Evolutionary conservation across 164 flowering plant species (phyloP).

Genomic region (Sextonia rubra): DNA sequence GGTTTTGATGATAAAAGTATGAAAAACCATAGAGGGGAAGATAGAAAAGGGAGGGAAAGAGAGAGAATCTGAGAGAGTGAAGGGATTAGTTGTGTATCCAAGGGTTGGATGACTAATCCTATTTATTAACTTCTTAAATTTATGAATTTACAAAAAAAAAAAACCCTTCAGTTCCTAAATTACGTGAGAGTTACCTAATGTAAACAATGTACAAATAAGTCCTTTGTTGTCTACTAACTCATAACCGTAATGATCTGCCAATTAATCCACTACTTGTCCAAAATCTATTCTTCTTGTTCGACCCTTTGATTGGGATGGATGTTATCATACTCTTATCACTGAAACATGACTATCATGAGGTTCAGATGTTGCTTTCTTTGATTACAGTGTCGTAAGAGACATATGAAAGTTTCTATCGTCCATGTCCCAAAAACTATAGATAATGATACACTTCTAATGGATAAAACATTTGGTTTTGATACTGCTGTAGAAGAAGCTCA

Average conservation of each 20-base stretch:
- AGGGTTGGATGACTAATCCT: too few relatives aligned
- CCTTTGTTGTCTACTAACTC: too few relatives aligned
- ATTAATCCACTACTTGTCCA: not conserved
- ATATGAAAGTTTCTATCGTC: slow-evolving; percentile 37
- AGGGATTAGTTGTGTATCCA: too few relatives aligned
- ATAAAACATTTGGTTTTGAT: slow-evolving; percentile 49
- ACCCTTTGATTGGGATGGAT: not conserved
- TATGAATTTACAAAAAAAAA: too few relatives aligned
- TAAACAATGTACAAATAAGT: too few relatives aligned
- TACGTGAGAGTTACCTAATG: too few relatives aligned
- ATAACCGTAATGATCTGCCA: not conserved
- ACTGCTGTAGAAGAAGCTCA: slow-evolving; percentile 52
- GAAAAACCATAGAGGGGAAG: too few relatives aligned
- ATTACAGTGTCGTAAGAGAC: slow-evolving; percentile 37
- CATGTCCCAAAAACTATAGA: slow-evolving; percentile 49
- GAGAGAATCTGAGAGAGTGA: too few relatives aligned
- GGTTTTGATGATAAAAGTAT: too few relatives aligned
- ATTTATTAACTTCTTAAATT: too few relatives aligned
- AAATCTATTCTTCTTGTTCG: not conserved
- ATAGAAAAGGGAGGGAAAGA: too few relatives aligned
- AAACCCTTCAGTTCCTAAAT: too few relatives aligned
- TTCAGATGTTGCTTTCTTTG: slow-evolving; percentile 7
- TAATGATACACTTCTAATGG: slow-evolving; percentile 46
- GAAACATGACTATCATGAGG: not conserved
- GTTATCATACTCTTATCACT: not conserved